A percentile compares a stretch with the other conserved stretches of the same genome.
phyloP scores from a whole-genome alignment of 495 filamentous ascomycete genomes.

The Xylaria castorea region DNA sequence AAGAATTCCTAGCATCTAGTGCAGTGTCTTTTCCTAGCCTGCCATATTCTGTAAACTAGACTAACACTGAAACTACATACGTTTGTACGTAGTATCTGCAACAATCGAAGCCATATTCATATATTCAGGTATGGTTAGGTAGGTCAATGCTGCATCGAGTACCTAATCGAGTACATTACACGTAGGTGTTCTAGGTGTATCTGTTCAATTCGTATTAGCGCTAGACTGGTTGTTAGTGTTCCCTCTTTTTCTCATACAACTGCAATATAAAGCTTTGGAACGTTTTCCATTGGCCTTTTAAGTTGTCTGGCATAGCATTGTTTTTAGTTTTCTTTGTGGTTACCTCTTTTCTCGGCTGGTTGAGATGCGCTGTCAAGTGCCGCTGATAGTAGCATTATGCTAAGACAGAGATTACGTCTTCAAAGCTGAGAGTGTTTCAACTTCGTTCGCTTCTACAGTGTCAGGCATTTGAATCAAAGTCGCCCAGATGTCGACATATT shows the following conservation, averaged over 20 bases:
- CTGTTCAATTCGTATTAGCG: too few relatives aligned
- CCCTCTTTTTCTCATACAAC: too few relatives aligned
- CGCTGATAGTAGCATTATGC: not conserved
- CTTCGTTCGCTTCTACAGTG: not conserved
- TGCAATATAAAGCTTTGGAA: too few relatives aligned
- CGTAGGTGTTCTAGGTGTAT: too few relatives aligned
- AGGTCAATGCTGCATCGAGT: too few relatives aligned
- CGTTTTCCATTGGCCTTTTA: not conserved
- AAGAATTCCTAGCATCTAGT: too few relatives aligned
- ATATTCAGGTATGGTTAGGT: too few relatives aligned
- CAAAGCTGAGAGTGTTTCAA: slow-evolving; percentile 1
- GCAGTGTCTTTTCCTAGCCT: too few relatives aligned
- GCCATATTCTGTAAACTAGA: not conserved
- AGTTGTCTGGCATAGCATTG: not conserved
- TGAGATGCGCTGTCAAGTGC: not conserved
- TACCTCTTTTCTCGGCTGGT: not conserved
- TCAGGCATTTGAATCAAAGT: not conserved
- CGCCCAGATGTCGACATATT: not conserved
- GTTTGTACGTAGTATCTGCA: not conserved
- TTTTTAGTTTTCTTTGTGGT: not conserved
- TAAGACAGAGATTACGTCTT: slow-evolving; percentile 1
- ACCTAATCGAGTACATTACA: too few relatives aligned
- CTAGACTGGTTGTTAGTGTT: too few relatives aligned
- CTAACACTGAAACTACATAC: not conserved
- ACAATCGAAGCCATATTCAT: not conserved